Conservation (phyloP, 805 yeast genomes). For the Candida ipomoeae region DNA sequence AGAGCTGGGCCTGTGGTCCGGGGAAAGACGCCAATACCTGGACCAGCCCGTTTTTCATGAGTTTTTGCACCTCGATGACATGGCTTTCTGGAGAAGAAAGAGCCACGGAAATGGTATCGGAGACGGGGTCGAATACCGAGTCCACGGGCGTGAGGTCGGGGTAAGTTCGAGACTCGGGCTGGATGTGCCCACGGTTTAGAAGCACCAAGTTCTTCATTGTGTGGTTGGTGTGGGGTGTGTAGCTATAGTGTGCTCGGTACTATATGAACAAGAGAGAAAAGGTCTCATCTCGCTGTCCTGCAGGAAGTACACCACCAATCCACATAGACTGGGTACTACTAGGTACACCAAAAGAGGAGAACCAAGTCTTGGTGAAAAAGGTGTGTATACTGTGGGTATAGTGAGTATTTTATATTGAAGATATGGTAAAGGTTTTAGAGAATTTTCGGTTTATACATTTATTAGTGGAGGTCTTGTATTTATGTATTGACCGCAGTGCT, state of each 20-base stretch:
- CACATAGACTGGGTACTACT: no score
- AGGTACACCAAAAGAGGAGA: background rate
- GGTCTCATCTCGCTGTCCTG: constrained; percentile 3
- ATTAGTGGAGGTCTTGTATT: no score
- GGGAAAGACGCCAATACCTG: constrained; percentile 60
- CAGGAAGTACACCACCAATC: background rate
- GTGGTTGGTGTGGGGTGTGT: background rate
- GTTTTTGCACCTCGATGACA: constrained; percentile 71
- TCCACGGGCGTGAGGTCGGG: constrained; percentile 59
- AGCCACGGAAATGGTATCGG: constrained; percentile 67
- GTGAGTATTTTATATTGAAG: no score
- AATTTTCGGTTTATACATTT: no score
- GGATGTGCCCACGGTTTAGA: constrained; percentile 51
- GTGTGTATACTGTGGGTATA: no score
- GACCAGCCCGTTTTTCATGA: constrained; percentile 58
- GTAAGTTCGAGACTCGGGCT: constrained; percentile 51
- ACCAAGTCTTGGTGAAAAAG: no score
- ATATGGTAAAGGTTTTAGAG: no score
- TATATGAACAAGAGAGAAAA: background rate
- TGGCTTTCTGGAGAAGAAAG: constrained; percentile 52
- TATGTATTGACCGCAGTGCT: no score
- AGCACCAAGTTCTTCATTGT: constrained; percentile 47
- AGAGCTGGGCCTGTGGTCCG: constrained; percentile 33
- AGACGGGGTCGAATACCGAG: constrained; percentile 65
- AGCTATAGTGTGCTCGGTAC: background rate